These are phyloP conservation scores for Botrytis paeoniae DNA, from an alignment of 2,329 filamentous ascomycete species.

Conservation along the genomic window DNA sequence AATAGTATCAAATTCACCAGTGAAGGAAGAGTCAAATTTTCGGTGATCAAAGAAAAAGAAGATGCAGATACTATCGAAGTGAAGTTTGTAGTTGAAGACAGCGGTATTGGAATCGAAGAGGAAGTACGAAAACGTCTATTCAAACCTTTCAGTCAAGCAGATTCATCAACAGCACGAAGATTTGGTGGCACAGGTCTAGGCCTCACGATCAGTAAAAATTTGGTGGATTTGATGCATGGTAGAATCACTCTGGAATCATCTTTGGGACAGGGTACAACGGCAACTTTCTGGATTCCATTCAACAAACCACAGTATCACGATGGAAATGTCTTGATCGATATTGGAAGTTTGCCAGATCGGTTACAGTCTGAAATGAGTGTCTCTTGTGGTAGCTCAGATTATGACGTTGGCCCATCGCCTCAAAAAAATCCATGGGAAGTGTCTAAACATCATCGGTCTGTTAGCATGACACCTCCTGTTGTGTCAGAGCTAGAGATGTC, in stretches of 20 bases:
- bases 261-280: conserved; percentile 66
- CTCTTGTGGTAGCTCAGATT: conserved; percentile 66
- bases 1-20: conserved; percentile 75
- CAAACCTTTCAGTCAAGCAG: conserved; percentile 78
- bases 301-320: conserved; percentile 59
- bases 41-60: conserved; percentile 61
- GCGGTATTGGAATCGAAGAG: conserved; percentile 78
- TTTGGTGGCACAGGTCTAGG: conserved; percentile 78
- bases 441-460: conserved; percentile 21
- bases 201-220: conserved; percentile 76
- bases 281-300: conserved; percentile 74
- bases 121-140: conserved; percentile 71
- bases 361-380: conserved; percentile 62
- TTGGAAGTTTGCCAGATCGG: conserved; percentile 64
- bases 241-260: conserved; percentile 68
- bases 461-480: conserved; percentile 32
- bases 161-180: conserved; percentile 73
- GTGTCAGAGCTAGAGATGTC: conserved; percentile 50
- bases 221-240: conserved; percentile 76
- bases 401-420: conserved; percentile 47
- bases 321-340: conserved; percentile 53
- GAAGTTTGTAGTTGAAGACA: conserved; percentile 71
- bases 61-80: conserved; percentile 63
- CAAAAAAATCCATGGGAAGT: conserved; percentile 31
- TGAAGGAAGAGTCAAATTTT: conserved; percentile 65